Evolutionary conservation across 768 basidiomycete species (phyloP), one percentile per base, ranked within the genome.

Genomic region (Scleroderma citrinum): DNA sequence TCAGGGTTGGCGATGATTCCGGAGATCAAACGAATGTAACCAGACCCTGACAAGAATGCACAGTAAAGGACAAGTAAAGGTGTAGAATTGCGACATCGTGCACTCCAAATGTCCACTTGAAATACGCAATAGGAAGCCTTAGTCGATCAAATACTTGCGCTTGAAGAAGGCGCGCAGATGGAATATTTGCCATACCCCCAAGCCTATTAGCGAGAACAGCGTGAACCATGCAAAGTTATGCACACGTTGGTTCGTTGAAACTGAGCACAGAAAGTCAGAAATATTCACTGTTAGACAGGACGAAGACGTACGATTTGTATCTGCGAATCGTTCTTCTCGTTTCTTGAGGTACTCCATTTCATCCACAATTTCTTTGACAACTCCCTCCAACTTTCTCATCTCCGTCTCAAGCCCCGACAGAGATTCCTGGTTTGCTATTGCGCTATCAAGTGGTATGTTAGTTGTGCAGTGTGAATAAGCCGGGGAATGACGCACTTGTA

Each of bases 371-470:
- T 98, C 96, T 65, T 93, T 91, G 31, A 93, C 87, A 13, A 97
- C 67, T 0, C 92, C 94, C 66, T 99, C 96, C 3, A 99, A 76
- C 62, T 98, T 98, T 35, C 93, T 82, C 94, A 98, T 97, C 68
- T 98, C 96, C 0, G 92, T 94, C 70, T 99, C 96, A 17, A 99
- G 80, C 0, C 87, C 88, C 6, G 92, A 96, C 0, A 98, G 75
- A 1, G 91, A 93, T 66, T 99, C 96, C 65, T 97, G 94, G 70
- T 96, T 97, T 10, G 96, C 96, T 65, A 98, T 99, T 21, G 96
- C 96, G 59, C 93, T 96, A 61, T 2, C 51, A 49, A 34, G 5
- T 40, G 19, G 48, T 35, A 29, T 16, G 41, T 51, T 26, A 52
- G 39, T 48, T 36, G 48, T 11, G 31, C 1, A 14, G 21, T 1